Conservation (phyloP, 495 filamentous ascomycete genomes). For the Penicillium simplicissimum region DNA sequence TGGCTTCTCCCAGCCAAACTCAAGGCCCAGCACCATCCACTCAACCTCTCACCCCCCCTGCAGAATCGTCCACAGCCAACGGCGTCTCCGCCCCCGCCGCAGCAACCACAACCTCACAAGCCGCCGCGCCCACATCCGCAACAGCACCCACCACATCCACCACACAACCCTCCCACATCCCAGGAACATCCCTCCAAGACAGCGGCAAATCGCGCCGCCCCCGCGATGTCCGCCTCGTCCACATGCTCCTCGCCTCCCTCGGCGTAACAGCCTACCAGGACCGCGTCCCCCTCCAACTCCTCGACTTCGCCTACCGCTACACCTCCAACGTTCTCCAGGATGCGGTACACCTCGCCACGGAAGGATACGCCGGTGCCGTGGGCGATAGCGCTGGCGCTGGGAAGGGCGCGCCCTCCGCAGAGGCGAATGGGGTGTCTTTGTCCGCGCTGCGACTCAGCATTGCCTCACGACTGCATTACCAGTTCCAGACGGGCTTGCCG, state of each 20-base stretch:
- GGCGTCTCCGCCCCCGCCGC: slow-evolving; percentile 25
- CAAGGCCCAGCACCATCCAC: slow-evolving; percentile 37
- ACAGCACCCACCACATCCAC: slow-evolving; percentile 30
- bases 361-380: slow-evolving; percentile 49
- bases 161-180: slow-evolving; percentile 42
- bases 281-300: slow-evolving; percentile 87
- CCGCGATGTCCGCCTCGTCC: slow-evolving; percentile 86
- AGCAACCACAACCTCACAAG: slow-evolving; percentile 24
- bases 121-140: slow-evolving; percentile 13
- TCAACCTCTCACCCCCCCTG: slow-evolving; percentile 48
- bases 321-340: slow-evolving; percentile 54
- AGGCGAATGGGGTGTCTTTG: slow-evolving; percentile 52
- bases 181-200: slow-evolving; percentile 60
- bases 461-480: slow-evolving; percentile 61
- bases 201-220: slow-evolving; percentile 69
- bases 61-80: slow-evolving; percentile 36
- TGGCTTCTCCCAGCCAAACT: slow-evolving; percentile 46
- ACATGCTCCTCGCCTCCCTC: slow-evolving; percentile 83
- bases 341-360: slow-evolving; percentile 53
- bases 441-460: slow-evolving; percentile 64
- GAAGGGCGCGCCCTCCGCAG: slow-evolving; percentile 27
- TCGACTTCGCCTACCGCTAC: slow-evolving; percentile 95
- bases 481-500: slow-evolving; percentile 64
- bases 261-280: slow-evolving; percentile 91
- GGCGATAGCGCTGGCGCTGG: slow-evolving; percentile 22